Conservation (phyloP, 345 rosid genomes). For the Camelina hispida region DNA sequence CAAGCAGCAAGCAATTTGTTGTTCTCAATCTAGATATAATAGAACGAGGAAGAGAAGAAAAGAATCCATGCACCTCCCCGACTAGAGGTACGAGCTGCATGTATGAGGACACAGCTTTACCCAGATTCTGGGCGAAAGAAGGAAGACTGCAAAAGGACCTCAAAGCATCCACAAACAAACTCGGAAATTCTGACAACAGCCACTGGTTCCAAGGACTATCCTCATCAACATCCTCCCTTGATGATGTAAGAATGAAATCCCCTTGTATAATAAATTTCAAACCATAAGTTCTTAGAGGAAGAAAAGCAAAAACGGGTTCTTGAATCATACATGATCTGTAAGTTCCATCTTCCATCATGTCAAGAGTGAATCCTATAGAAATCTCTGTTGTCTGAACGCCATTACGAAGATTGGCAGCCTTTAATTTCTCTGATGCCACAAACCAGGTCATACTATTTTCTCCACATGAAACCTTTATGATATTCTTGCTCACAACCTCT, state of each 20-base stretch:
- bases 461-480: slow-evolving; percentile 80
- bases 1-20: slow-evolving; percentile 77
- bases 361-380: slow-evolving; percentile 80
- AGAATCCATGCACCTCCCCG: slow-evolving; percentile 95
- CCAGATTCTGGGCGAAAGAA: slow-evolving; percentile 73
- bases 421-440: slow-evolving; percentile 75
- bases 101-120: slow-evolving; percentile 78
- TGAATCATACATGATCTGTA: slow-evolving; percentile 64
- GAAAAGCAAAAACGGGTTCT: slow-evolving; percentile 94
- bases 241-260: slow-evolving; percentile 95
- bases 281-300: slow-evolving; percentile 93
- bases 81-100: slow-evolving; percentile 91
- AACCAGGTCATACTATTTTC: slow-evolving; percentile 83
- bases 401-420: slow-evolving; percentile 56
- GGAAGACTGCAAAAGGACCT: slow-evolving; percentile 79
- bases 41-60: slow-evolving; percentile 73
- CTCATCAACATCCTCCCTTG: slow-evolving; percentile 96
- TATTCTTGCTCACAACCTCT: slow-evolving; percentile 67
- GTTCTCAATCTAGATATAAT: slow-evolving; percentile 65
- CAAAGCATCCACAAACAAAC: slow-evolving; percentile 74
- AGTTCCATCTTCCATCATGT: slow-evolving; percentile 61
- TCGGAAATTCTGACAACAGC: slow-evolving; percentile 79
- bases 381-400: slow-evolving; percentile 78
- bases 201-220: slow-evolving; percentile 96
- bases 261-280: slow-evolving; percentile 94